Evolutionary conservation across 805 yeast genomes (phyloP), one percentile per base, ranked within the genome.

Genomic region (Candida montana): DNA sequence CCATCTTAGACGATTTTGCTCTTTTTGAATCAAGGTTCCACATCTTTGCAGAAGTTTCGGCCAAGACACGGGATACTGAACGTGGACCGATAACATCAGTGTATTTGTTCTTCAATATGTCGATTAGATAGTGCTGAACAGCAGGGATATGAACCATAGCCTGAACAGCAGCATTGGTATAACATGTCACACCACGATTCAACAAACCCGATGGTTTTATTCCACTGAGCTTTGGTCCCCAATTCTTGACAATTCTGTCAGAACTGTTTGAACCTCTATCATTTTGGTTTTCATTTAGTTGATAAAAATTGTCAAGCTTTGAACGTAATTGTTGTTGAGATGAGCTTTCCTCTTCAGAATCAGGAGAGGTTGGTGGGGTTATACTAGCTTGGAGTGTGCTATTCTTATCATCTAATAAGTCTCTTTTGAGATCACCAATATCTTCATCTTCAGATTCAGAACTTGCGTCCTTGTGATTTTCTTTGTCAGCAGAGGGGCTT

Each of bases 161-260:
- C 66, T 91, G 98, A 20, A 93, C 81, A 2, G 97, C 97, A 7
- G 96, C 83, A 62, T 93, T 91, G 76, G 91, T 90, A 65, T 91
- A 91, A 61, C 99, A 91, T 4, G 98, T 91, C 35, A 93, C 98
- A 31, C 97, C 97, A 51, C 83, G 90, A 62, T 91, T 91, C 37
- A 84, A 63, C 37, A 91, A 67, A 0, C 99, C 99, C 21, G 64
- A 51, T n/a, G 82, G 82, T 28, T 72, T 71, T 31, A 64, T 55
- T 4, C 62, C 60, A 12, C 65, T 59, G 40, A 74, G 64, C 39
- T 71, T 74, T n/a, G 75, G 60, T 0, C 64, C 67, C 90, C 96
- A 89, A 44, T 79, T 79, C 59, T 88, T 89, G 43, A 66, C 57
- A 24, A 88, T 81, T 41, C 86, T 69, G 1, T 57, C 62, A 8